Evolutionary conservation across 1,284 basidiomycete species (phyloP).

Genomic region (Phlebopus sp.): DNA sequence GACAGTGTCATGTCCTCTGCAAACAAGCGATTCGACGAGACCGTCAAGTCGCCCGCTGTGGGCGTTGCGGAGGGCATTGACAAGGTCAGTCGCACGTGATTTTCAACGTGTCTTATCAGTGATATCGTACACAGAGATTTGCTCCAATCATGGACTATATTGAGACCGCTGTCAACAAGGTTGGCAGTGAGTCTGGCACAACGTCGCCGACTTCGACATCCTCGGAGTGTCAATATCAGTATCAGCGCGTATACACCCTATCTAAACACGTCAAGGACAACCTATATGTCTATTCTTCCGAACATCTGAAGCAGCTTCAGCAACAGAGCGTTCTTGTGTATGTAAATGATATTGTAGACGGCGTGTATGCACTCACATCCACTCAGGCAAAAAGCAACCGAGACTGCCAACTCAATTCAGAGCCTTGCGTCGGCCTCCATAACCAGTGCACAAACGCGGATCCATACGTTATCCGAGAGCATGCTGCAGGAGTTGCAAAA

Average conservation of each 20-base stretch:
- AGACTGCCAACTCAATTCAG: slow-evolving; percentile 63
- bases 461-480: slow-evolving; percentile 57
- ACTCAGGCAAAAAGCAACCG: slow-evolving; percentile 61
- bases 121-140: slow-evolving; percentile 47
- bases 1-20: slow-evolving; percentile 55
- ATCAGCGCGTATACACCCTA: slow-evolving; percentile 67
- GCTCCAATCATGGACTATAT: slow-evolving; percentile 71
- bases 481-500: slow-evolving; percentile 65
- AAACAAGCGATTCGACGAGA: slow-evolving; percentile 66
- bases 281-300: slow-evolving; percentile 60
- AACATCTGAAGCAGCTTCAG: slow-evolving; percentile 69
- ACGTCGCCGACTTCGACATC: slow-evolving; percentile 35
- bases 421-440: slow-evolving; percentile 54
- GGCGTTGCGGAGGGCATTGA: slow-evolving; percentile 68
- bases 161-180: slow-evolving; percentile 54
- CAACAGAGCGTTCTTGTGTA: slow-evolving; percentile 65
- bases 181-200: slow-evolving; percentile 46
- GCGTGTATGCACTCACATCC: slow-evolving; percentile 10
- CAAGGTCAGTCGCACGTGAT: slow-evolving; percentile 47
- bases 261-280: slow-evolving; percentile 62
- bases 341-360: slow-evolving; percentile 23
- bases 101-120: slow-evolving; percentile 11
- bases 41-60: slow-evolving; percentile 59
- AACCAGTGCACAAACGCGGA: slow-evolving; percentile 46
- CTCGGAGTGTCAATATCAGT: slow-evolving; percentile 59